Evolutionary conservation across 192 early-diverging fungal species (phyloP).

Genomic region (Coemansia sp.): DNA sequence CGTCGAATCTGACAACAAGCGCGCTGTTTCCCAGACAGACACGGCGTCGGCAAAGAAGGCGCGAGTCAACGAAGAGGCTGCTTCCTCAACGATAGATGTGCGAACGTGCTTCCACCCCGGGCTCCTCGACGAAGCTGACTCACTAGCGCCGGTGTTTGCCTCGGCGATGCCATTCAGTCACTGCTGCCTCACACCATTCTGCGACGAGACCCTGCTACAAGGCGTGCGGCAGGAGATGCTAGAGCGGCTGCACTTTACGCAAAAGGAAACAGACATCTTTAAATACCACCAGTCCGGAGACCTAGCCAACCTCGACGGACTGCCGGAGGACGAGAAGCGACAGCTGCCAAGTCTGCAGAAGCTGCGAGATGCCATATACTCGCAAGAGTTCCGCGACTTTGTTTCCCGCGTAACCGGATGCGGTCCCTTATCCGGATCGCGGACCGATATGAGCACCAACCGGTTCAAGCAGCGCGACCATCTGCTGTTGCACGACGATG

Average conservation of each 20-base stretch:
- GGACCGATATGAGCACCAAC: conserved; percentile 76
- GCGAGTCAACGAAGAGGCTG: background rate
- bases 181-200: conserved; percentile 60
- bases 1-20: conserved; percentile 11
- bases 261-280: conserved; percentile 88
- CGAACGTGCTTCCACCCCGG: conserved; percentile 25
- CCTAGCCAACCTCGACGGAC: conserved; percentile 79
- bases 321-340: conserved; percentile 57
- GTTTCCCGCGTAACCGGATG: conserved; percentile 66
- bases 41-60: conserved; percentile 6
- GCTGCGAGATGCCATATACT: conserved; percentile 76
- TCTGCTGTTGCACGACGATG: conserved; percentile 79
- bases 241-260: conserved; percentile 63
- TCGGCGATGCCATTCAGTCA: conserved; percentile 65
- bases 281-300: conserved; percentile 81
- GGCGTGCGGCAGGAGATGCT: conserved; percentile 67
- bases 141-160: conserved; percentile 11
- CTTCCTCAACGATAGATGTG: background rate
- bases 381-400: conserved; percentile 68
- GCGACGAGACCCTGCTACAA: conserved; percentile 61
- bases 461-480: conserved; percentile 71
- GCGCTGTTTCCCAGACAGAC: background rate
- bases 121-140: conserved; percentile 26
- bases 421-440: conserved; percentile 64
- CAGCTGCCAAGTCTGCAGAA: conserved; percentile 58